Percentiles rank a stretch among this genome's conserved stretches.
Evolutionary conservation across 2,329 filamentous ascomycete genomes (phyloP).

Genomic region (Trichoderma endophyticum): DNA sequence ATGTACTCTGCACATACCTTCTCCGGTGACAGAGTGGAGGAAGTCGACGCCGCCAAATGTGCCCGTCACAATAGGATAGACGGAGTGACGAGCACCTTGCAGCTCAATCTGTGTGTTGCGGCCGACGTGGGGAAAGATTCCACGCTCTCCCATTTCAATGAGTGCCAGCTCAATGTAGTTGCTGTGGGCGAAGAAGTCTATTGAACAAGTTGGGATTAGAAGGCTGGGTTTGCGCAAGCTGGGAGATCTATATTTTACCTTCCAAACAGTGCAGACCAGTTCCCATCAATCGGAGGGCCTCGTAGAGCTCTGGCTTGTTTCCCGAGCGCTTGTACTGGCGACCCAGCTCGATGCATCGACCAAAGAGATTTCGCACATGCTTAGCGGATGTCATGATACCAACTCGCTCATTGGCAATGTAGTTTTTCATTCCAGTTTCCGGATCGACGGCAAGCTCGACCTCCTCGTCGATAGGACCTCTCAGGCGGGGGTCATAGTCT

Average conservation of each 20-base stretch:
- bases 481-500: conserved; percentile 74
- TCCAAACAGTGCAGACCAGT: conserved; percentile 89
- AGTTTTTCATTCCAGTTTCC: conserved; percentile 80
- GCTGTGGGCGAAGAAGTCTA: conserved; percentile 87
- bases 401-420: conserved; percentile 80
- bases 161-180: conserved; percentile 89
- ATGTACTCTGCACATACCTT: conserved; percentile 41
- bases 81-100: conserved; percentile 59
- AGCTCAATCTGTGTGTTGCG: conserved; percentile 68
- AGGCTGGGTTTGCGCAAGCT: not conserved
- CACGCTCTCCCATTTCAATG: conserved; percentile 77
- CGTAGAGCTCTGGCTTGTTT: conserved; percentile 71
- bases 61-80: conserved; percentile 83
- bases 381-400: conserved; percentile 79
- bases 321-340: conserved; percentile 61
- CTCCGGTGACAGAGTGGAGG: conserved; percentile 77
- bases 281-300: conserved; percentile 80
- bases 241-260: conserved; percentile 40
- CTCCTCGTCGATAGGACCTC: conserved; percentile 75
- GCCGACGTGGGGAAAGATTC: conserved; percentile 86
- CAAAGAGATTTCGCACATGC: conserved; percentile 72
- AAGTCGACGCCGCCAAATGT: conserved; percentile 96
- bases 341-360: conserved; percentile 73
- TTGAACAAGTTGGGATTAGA: not conserved
- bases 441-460: conserved; percentile 77